Conservation (phyloP, 2,329 filamentous ascomycete species). For the Penicillium psychrosexuale region DNA sequence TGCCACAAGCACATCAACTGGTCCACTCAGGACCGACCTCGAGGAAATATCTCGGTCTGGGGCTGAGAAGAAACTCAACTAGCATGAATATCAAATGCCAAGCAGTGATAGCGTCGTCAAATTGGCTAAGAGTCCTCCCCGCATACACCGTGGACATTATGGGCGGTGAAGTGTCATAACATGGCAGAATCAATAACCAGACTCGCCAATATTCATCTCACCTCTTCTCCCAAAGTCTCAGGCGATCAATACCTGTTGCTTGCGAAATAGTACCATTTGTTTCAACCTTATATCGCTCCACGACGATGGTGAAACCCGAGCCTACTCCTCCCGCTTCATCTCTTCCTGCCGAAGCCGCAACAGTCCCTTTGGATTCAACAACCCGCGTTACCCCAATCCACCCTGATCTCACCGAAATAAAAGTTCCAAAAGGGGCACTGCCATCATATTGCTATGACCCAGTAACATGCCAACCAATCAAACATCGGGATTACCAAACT, state of each 20-base stretch:
- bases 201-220: background rate
- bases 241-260: background rate
- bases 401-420: conserved; percentile 37
- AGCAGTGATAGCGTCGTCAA: conserved; percentile 3
- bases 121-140: conserved; percentile 11
- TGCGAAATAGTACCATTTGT: background rate
- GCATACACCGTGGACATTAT: conserved; percentile 9
- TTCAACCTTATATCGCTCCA: background rate
- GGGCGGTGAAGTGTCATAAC: conserved; percentile 15
- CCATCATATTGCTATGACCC: conserved; percentile 39
- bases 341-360: conserved; percentile 28
- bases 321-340: conserved; percentile 35
- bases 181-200: conserved; percentile 17
- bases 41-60: conserved; percentile 1
- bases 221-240: background rate
- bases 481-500: conserved; percentile 27
- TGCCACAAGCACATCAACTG: conserved; percentile 4
- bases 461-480: conserved; percentile 37
- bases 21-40: conserved; percentile 10
- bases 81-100: conserved; percentile 11
- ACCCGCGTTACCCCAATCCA: conserved; percentile 42
- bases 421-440: conserved; percentile 36
- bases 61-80: background rate
- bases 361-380: conserved; percentile 35
- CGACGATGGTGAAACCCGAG: conserved; percentile 24